Evolutionary conservation across 306 rosid genomes (phyloP).

Genomic region (Quercus parvula): DNA sequence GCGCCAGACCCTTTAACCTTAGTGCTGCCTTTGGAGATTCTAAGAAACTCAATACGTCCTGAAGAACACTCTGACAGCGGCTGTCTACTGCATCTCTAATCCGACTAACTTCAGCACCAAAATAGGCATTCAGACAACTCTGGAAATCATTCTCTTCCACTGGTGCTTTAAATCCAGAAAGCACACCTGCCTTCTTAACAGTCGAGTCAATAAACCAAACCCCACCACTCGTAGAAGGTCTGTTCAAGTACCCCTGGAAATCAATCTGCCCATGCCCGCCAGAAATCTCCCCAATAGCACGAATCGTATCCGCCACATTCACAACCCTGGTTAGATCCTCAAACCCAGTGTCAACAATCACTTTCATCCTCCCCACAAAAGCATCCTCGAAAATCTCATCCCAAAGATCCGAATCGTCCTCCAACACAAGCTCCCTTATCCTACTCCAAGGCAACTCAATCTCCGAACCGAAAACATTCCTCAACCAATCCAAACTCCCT

Average conservation of each 20-base stretch:
- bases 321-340: conserved; percentile 47
- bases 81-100: conserved; percentile 82
- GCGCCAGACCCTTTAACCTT: conserved; percentile 73
- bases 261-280: conserved; percentile 33
- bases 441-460: too few relatives aligned
- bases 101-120: conserved; percentile 76
- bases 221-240: conserved; percentile 65
- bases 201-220: conserved; percentile 81
- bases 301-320: conserved; percentile 49
- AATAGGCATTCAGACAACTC: conserved; percentile 73
- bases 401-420: too few relatives aligned
- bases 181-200: conserved; percentile 48
- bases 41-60: conserved; percentile 78
- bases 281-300: conserved; percentile 30
- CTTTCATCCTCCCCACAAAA: too few relatives aligned
- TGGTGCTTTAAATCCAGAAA: conserved; percentile 45
- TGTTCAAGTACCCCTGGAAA: conserved; percentile 48
- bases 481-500: too few relatives aligned
- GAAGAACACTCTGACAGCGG: conserved; percentile 70
- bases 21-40: conserved; percentile 89
- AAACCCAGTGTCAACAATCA: conserved; percentile 14
- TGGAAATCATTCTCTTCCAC: conserved; percentile 62
- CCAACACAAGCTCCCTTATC: too few relatives aligned
- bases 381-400: too few relatives aligned
- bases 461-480: too few relatives aligned